phyloP scores from a whole-genome alignment of 2,329 filamentous ascomycete species.

The Fusarium virguliforme region DNA sequence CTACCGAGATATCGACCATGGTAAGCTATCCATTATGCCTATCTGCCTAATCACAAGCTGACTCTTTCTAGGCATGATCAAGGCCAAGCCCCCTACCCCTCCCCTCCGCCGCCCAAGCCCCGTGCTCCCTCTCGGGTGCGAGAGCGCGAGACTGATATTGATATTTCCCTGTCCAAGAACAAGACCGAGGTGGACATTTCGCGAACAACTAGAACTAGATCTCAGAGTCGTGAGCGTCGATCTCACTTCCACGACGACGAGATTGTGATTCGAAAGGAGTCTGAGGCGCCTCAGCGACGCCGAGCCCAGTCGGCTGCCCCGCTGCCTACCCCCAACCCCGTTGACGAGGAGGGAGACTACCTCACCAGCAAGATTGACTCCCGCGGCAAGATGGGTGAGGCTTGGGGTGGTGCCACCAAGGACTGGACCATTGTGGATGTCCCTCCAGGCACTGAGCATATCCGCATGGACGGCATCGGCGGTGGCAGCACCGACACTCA shows the following conservation, averaged over 20 bases:
- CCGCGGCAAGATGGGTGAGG: conserved; percentile 80
- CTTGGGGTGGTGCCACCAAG: conserved; percentile 79
- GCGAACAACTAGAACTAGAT: conserved; percentile 57
- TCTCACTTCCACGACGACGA: conserved; percentile 74
- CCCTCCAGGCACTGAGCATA: conserved; percentile 84
- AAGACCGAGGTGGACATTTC: conserved; percentile 73
- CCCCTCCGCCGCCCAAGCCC: conserved; percentile 64
- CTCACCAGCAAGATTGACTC: conserved; percentile 70
- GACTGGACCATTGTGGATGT: conserved; percentile 89
- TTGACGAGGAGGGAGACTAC: conserved; percentile 76
- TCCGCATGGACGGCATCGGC: conserved; percentile 85
- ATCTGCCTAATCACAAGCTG: conserved; percentile 15
- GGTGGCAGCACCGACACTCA: conserved; percentile 83
- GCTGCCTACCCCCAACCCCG: conserved; percentile 52
- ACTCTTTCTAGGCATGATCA: conserved; percentile 62
- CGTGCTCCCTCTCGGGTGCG: conserved; percentile 61
- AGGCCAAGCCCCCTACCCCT: conserved; percentile 62
- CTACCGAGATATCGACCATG: conserved; percentile 89
- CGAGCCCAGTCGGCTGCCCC: conserved; percentile 69
- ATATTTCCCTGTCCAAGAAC: conserved; percentile 70
- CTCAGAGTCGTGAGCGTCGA: conserved; percentile 59
- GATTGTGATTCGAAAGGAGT: conserved; percentile 74
- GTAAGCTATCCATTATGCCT: conserved; percentile 62
- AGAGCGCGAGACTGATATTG: conserved; percentile 73
- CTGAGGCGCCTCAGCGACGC: conserved; percentile 63